Conservation (phyloP, 2,329 filamentous ascomycete species). For the Neophaeococcomyces mojaviensis region DNA sequence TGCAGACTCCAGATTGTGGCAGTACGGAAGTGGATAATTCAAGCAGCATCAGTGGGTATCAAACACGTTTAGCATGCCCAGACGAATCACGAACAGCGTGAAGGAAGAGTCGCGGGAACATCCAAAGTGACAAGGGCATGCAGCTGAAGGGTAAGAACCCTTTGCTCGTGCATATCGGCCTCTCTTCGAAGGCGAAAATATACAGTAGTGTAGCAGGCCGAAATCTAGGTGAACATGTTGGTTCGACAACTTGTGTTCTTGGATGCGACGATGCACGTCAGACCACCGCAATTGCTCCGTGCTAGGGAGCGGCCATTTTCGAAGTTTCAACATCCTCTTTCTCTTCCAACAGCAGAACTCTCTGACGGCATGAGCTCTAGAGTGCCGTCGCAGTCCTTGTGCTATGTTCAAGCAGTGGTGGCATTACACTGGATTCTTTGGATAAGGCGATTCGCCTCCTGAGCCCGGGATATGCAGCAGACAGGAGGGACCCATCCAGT, state of each 20-base stretch:
- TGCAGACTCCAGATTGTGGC: constrained; percentile 8
- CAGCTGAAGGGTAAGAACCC: constrained; percentile 5
- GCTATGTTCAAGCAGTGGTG: constrained; percentile 3
- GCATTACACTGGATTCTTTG: constrained; percentile 5
- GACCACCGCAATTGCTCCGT: background rate
- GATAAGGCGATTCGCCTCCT: constrained; percentile 8
- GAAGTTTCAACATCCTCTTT: background rate
- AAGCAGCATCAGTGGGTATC: constrained; percentile 1
- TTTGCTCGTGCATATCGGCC: background rate
- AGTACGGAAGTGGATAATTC: constrained; percentile 9
- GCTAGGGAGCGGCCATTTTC: background rate
- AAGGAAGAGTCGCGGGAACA: background rate
- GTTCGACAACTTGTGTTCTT: background rate
- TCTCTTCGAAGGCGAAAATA: background rate
- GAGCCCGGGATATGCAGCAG: constrained; percentile 3
- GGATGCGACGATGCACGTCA: constrained; percentile 7
- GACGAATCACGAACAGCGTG: constrained; percentile 4
- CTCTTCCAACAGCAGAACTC: no score
- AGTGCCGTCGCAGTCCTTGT: background rate
- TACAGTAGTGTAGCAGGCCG: background rate
- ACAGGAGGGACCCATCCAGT: constrained; percentile 8
- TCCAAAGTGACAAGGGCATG: constrained; percentile 1
- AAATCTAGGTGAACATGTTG: background rate
- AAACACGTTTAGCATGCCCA: constrained; percentile 2
- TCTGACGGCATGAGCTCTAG: no score